These are phyloP conservation scores for Phytophthora sansomeana DNA, from an alignment of 352 stramenopile species.

Conservation along the genomic window DNA sequence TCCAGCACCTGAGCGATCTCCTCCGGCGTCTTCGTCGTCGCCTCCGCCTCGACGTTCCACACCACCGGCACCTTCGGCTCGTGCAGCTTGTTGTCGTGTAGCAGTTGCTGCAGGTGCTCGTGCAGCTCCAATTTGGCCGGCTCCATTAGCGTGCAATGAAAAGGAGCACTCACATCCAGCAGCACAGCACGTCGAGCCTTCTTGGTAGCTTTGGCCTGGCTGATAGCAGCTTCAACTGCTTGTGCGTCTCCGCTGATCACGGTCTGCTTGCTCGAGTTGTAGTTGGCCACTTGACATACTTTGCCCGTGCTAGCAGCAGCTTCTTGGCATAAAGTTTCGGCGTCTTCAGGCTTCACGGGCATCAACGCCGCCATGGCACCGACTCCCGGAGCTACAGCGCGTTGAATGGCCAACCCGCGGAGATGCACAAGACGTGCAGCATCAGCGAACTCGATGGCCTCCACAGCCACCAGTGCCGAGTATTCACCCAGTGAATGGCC, in stretches of 20 bases:
- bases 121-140: constrained; percentile 62
- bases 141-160: constrained; percentile 86
- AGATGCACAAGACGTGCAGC: constrained; percentile 76
- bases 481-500: constrained; percentile 91
- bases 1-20: constrained; percentile 58
- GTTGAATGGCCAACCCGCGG: constrained; percentile 76
- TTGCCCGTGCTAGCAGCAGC: constrained; percentile 42
- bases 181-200: constrained; percentile 74
- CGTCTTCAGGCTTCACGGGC: constrained; percentile 56
- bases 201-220: constrained; percentile 69
- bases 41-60: constrained; percentile 79
- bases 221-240: constrained; percentile 62
- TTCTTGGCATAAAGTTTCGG: constrained; percentile 62
- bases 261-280: constrained; percentile 90
- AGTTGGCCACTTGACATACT: constrained; percentile 87
- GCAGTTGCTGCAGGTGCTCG: constrained; percentile 41
- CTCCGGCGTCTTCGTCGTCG: constrained; percentile 46
- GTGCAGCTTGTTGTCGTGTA: constrained; percentile 37
- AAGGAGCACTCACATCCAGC: constrained; percentile 86
- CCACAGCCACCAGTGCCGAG: constrained; percentile 79
- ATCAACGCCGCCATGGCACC: constrained; percentile 86
- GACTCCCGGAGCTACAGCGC: constrained; percentile 54
- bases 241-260: constrained; percentile 76
- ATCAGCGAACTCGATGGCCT: constrained; percentile 70
- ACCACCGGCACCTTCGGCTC: constrained; percentile 69